Percentiles rank a stretch among this genome's conserved stretches.
These are phyloP conservation scores for Pythium scleroteichum DNA, from an alignment of 352 stramenopile genomes.

Conservation along the genomic window DNA sequence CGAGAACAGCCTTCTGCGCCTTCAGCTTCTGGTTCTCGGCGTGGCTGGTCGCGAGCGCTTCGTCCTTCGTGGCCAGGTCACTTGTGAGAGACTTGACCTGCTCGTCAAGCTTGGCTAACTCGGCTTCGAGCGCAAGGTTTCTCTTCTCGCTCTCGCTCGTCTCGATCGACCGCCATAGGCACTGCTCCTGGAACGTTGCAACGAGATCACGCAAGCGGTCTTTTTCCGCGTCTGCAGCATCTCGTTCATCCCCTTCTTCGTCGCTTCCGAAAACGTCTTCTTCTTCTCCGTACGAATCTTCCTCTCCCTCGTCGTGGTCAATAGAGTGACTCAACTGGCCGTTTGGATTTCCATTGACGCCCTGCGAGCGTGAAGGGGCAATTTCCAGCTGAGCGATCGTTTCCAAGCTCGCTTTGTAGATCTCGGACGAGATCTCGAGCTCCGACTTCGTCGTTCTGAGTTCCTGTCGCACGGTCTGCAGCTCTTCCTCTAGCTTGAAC, in stretches of 20 bases:
- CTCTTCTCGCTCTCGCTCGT: slow-evolving; percentile 59
- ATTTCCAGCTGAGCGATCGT: slow-evolving; percentile 54
- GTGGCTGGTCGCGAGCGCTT: slow-evolving; percentile 26
- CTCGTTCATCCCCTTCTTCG: slow-evolving; percentile 12
- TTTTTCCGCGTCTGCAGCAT: slow-evolving; percentile 19
- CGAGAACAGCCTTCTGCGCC: slow-evolving; percentile 58
- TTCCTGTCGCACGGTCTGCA: slow-evolving; percentile 34
- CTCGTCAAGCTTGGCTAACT: slow-evolving; percentile 14
- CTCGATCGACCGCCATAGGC: slow-evolving; percentile 74
- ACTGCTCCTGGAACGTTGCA: slow-evolving; percentile 73
- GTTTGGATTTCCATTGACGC: neutral
- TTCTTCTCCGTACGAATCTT: slow-evolving; percentile 1
- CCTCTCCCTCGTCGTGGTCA: slow-evolving; percentile 3
- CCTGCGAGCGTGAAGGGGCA: neutral
- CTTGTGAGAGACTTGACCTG: slow-evolving; percentile 20
- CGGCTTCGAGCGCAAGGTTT: slow-evolving; percentile 25
- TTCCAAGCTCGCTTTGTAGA: slow-evolving; percentile 70
- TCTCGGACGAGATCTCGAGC: slow-evolving; percentile 51
- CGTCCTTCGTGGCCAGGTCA: slow-evolving; percentile 27
- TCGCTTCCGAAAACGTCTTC: slow-evolving; percentile 7
- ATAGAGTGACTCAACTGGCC: neutral
- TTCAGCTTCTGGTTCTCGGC: slow-evolving; percentile 43
- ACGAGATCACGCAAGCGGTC: slow-evolving; percentile 51
- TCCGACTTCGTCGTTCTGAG: slow-evolving; percentile 41
- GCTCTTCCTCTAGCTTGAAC: slow-evolving; percentile 37